Base-by-base conservation (phyloP, 2,329 filamentous ascomycete genomes). In the Paecilomyces variotii region DNA sequence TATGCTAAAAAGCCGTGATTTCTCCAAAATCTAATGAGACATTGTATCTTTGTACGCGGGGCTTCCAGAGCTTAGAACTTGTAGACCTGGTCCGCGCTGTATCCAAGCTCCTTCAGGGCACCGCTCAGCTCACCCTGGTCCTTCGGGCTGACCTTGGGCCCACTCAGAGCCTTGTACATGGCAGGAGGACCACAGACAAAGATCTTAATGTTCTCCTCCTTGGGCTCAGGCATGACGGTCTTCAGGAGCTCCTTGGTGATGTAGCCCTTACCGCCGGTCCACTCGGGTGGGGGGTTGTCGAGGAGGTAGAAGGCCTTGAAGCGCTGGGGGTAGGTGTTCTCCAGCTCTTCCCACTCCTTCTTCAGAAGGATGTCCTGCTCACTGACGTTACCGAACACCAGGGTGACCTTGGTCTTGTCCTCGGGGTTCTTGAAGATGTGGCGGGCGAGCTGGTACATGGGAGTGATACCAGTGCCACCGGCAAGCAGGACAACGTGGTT, bases 381-480 rank as follows among this genome's bases (percentile, higher is more conserved):
- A 27, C 79, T 80, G 60, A 97, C 78, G 79, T 97, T 99, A 66
- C 91, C 94, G 71, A 93, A 97, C 39, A 99, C 84, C 32, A 99
- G 86, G 4, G 93, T 97, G 50, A 99, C 91, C 82, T 96, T 96
- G 68, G 94, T 99, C 85, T 94, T 92, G 80, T 99, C 94, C 51
- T 90, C 85, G 61, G 93, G 91, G 84, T 97, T 96, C 78, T 88
- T 90, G 86, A 97, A 96, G 79, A 99, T 96, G 71, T 87, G 84
- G 62, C 90, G 90, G 64, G 86, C 82, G 53, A 99, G 86, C 82
- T 99, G 94, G 82, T 90, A 97, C 93, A 97, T 97, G 66, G 94
- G 94, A 10, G 94, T 94, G 75, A 99, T 96, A 61, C 94, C 94
- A 6, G 94, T 97, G 64, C 94, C 94, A 68, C 94, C 94, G n/a